Percentiles rank a stretch among this genome's conserved stretches.
Conservation (phyloP, 805 yeast genomes). For the Spathaspora sp. region DNA sequence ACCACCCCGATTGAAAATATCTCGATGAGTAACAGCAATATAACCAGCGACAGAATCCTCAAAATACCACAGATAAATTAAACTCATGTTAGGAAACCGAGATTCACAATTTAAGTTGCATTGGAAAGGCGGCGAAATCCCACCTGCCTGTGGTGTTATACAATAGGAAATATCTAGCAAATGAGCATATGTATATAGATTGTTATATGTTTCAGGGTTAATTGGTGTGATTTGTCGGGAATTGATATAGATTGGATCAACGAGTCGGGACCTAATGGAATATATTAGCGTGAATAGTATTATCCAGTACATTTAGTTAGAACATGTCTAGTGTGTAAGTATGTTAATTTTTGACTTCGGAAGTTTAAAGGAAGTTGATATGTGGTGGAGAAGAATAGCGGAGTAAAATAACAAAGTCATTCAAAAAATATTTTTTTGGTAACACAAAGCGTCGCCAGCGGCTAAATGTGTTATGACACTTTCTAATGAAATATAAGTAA, state of each 20-base stretch:
- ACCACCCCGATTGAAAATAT: slow-evolving; percentile 17
- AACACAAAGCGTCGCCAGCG: too few relatives aligned
- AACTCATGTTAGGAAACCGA: slow-evolving; percentile 32
- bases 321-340: background rate
- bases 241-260: background rate
- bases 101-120: slow-evolving; percentile 34
- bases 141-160: slow-evolving; percentile 21
- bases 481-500: too few relatives aligned
- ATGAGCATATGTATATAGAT: slow-evolving; percentile 36
- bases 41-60: slow-evolving; percentile 37
- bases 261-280: background rate
- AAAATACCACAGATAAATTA: slow-evolving; percentile 40
- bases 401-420: background rate
- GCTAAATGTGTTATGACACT: too few relatives aligned
- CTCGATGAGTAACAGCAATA: slow-evolving; percentile 28
- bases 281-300: background rate
- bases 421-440: background rate
- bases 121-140: slow-evolving; percentile 33
- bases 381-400: background rate
- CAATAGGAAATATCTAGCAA: slow-evolving; percentile 44
- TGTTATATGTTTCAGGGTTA: slow-evolving; percentile 20
- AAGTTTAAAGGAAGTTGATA: background rate
- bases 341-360: background rate
- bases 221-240: slow-evolving; percentile 14
- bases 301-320: background rate